These are phyloP conservation scores for Ziziphus jujuba DNA, from an alignment of 306 rosid genomes.

Conservation along the genomic window DNA sequence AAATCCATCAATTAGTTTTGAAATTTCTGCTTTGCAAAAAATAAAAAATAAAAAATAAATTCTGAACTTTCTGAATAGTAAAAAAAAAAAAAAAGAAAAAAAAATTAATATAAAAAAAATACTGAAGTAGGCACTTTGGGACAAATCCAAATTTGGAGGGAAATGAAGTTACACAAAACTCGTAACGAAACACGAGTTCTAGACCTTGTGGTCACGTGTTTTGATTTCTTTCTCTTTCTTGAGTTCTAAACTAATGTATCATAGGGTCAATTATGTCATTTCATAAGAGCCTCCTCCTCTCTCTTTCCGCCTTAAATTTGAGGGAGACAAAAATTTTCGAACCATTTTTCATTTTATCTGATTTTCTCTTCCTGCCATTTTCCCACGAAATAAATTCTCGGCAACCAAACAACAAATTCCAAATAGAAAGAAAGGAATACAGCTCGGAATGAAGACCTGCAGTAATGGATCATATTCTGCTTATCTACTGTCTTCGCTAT, in stretches of 20 bases:
- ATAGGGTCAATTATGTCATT: conserved; percentile 2
- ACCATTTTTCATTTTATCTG: too few species aligned
- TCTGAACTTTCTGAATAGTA: neutral
- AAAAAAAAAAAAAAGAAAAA: neutral
- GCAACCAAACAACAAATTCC: conserved; percentile 17
- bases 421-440: neutral
- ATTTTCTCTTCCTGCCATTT: conserved; percentile 1
- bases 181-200: neutral
- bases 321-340: neutral
- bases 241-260: neutral
- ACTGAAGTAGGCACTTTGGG: too few species aligned
- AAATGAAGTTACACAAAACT: neutral
- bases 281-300: neutral
- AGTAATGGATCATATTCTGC: neutral
- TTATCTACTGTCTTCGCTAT: neutral
- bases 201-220: neutral
- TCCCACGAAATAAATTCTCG: conserved; percentile 3
- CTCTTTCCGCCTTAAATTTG: neutral
- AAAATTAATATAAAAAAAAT: too few species aligned
- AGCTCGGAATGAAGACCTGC: neutral
- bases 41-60: too few species aligned
- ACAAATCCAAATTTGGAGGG: conserved; percentile 10
- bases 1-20: too few species aligned
- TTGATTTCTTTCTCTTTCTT: neutral
- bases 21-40: too few species aligned